Evolutionary conservation across 768 basidiomycete genomes (phyloP).

Genomic region (Russula olivacea): DNA sequence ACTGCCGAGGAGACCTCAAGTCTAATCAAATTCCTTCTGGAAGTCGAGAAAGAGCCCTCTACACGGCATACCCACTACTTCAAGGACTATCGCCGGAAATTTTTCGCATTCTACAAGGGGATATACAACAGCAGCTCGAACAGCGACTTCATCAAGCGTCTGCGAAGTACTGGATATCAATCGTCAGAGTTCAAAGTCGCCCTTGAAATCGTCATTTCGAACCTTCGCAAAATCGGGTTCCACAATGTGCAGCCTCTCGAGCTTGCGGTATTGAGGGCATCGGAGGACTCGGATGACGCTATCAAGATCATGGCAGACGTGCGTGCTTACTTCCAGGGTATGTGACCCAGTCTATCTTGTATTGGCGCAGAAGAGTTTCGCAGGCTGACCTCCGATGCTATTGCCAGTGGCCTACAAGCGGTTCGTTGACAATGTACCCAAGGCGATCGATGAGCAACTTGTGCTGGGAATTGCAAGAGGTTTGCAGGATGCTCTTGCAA

Average conservation of each 20-base stretch:
- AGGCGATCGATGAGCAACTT: conserved; percentile 45
- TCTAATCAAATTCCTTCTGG: not conserved
- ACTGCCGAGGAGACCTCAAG: conserved; percentile 1
- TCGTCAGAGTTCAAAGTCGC: not conserved
- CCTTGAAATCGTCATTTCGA: not conserved
- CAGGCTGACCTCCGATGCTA: not conserved
- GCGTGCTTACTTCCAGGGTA: conserved; percentile 72
- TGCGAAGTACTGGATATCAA: not conserved
- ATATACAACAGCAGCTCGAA: not conserved
- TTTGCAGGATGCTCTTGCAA: conserved; percentile 41
- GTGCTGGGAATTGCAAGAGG: conserved; percentile 46
- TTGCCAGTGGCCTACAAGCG: conserved; percentile 44
- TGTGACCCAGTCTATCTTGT: conserved; percentile 5
- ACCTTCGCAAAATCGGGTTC: conserved; percentile 37
- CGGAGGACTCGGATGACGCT: conserved; percentile 50
- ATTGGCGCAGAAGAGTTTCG: not conserved
- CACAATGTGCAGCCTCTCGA: conserved; percentile 37
- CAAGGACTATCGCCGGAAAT: conserved; percentile 8
- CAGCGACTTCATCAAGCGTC: not conserved
- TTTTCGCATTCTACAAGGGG: conserved; percentile 6
- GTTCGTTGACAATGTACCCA: conserved; percentile 40
- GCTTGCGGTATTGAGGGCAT: conserved; percentile 44
- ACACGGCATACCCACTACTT: conserved; percentile 4
- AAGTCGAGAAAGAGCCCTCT: not conserved
- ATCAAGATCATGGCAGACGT: conserved; percentile 66